Base-by-base conservation (phyloP, 2,329 filamentous ascomycete species). In the Claviceps arundinis region DNA sequence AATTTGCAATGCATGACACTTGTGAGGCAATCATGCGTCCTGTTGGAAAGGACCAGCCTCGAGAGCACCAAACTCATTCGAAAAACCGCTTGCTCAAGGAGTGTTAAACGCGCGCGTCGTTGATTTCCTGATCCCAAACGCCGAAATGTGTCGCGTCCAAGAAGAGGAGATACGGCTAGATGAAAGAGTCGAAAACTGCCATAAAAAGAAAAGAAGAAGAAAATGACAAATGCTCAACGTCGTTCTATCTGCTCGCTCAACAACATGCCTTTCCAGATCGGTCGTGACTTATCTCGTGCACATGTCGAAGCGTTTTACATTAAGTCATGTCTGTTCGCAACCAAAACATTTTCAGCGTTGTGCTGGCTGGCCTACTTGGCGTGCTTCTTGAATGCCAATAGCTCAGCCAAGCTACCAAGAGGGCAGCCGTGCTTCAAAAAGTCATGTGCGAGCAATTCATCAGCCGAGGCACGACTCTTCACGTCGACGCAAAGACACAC, bases 401-500 rank as follows among this genome's bases (percentile, higher is more conserved):
- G 73, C 63, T 95, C 90, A 17, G 89, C 83, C 59, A 98, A 74
- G 67, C 87, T 95, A 47, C 77, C 78, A 52, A 93, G 74, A 51
- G 84, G 83, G 73, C 91, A 97, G 19, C 93, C 91, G 62, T 87
- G 87, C 74, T 90, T 89, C 65, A 98, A 71, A 74, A 98, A 98
- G 61, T 97, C 93, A 65, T 97, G 90, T 55, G 84, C 81, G 56
- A 97, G 74, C 48, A 98, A 75, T 70, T 98, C 93, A 56, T 88
- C 81, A 0, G 93, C 89, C 26, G 89, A 95, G 13, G 93, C 93
- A 65, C 93, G 82, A 65, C 86, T 91, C 75, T 91, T 90, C 62
- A 98, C 90, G 62, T 97, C 91, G 47, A 98, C 93, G 62, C 93
- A 97, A 47, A 98, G 77, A 69, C 93, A 98, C 57, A 96, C 90